A percentile compares a stretch with the other conserved stretches of the same genome.
Conservation (phyloP, 805 yeast species). For the Ogataea trehalophila region DNA sequence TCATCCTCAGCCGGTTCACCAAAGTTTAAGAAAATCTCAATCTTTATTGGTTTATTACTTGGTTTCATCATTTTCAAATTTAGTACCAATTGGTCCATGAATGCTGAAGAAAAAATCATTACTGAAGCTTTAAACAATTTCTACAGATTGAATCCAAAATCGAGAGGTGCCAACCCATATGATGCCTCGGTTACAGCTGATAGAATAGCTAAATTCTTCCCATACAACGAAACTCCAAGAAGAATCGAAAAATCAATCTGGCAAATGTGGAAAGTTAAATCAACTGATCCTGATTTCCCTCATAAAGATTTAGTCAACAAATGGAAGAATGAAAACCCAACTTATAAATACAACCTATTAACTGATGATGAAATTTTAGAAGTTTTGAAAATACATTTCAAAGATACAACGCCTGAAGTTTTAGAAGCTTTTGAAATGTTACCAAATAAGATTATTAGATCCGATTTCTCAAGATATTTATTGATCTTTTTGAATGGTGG, state of each 20-base stretch:
- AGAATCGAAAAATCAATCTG: constrained; percentile 29
- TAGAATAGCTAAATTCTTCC: constrained; percentile 28
- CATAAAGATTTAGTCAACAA: constrained; percentile 26
- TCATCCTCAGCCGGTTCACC: constrained; percentile 6
- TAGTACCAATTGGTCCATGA: constrained; percentile 22
- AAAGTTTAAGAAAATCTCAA: constrained; percentile 22
- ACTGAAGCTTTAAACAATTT: constrained; percentile 26
- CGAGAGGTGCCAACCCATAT: constrained; percentile 32
- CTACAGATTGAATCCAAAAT: constrained; percentile 28
- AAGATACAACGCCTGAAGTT: constrained; percentile 43
- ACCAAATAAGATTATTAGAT: constrained; percentile 48
- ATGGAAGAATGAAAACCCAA: constrained; percentile 33
- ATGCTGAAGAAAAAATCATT: constrained; percentile 23
- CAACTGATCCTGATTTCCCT: constrained; percentile 32
- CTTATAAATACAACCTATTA: constrained; percentile 27
- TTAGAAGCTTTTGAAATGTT: constrained; percentile 47
- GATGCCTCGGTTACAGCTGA: constrained; percentile 29
- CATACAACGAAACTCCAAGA: constrained; percentile 30
- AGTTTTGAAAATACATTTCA: constrained; percentile 23
- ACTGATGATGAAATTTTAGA: constrained; percentile 31
- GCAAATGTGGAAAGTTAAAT: constrained; percentile 34
- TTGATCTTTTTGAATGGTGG: constrained; percentile 54
- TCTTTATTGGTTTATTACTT: constrained; percentile 22
- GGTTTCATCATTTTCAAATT: constrained; percentile 25
- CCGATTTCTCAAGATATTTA: constrained; percentile 55